These are phyloP conservation scores for Mytilinidion resinicola DNA, from an alignment of 495 filamentous ascomycete species.

Conservation along the genomic window DNA sequence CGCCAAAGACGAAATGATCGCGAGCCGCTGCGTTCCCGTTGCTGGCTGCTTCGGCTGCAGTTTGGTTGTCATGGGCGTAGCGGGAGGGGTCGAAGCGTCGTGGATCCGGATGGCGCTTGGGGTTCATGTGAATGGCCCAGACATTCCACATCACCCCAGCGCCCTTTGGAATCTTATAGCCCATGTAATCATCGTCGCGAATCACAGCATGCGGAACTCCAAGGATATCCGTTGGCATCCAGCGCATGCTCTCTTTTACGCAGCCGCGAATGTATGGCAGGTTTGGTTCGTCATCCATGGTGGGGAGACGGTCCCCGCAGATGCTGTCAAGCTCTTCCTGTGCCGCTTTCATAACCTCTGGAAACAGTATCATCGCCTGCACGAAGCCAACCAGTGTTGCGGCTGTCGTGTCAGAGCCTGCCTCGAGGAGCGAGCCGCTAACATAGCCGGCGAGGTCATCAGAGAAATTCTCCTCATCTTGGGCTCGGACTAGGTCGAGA, in stretches of 20 bases:
- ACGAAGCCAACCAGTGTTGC: constrained; percentile 1
- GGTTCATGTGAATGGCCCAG: constrained; percentile 32
- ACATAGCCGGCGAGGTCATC: constrained; percentile 42
- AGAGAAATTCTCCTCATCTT: constrained; percentile 33
- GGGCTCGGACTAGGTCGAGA: constrained; percentile 25
- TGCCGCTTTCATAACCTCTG: constrained; percentile 8
- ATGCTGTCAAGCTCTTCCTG: constrained; percentile 16
- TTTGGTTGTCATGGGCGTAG: constrained; percentile 2
- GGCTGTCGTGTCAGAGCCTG: constrained; percentile 10
- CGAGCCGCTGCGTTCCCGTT: background rate
- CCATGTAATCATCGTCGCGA: constrained; percentile 32
- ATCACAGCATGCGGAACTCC: constrained; percentile 16
- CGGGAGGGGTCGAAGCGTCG: constrained; percentile 17
- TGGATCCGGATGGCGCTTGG: constrained; percentile 31
- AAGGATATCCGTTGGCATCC: constrained; percentile 12
- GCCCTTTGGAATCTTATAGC: constrained; percentile 26
- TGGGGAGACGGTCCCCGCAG: constrained; percentile 16
- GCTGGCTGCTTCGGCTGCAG: background rate
- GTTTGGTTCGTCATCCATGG: constrained; percentile 18
- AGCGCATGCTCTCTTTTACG: constrained; percentile 23
- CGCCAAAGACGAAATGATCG: constrained; percentile 14
- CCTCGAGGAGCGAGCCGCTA: background rate
- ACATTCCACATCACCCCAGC: constrained; percentile 20
- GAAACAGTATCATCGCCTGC: constrained; percentile 1
- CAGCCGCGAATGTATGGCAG: constrained; percentile 16